Evolutionary conservation across 225 moss, liverwort and hornwort species (phyloP), one percentile per base, ranked within the genome.

Genomic region (Bryoerythrophyllum caledonicum): DNA sequence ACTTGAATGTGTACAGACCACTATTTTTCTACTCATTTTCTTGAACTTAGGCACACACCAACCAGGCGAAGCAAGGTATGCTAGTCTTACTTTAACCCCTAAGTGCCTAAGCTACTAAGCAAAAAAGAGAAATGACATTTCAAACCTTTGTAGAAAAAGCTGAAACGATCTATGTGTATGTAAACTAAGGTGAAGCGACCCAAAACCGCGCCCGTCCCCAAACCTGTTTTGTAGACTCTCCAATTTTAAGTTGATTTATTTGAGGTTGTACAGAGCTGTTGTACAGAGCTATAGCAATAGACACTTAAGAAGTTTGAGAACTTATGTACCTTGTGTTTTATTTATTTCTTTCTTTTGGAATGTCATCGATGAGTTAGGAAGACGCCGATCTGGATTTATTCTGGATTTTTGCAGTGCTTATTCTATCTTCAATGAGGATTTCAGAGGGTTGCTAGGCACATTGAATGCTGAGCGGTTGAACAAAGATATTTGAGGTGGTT

Each of bases 391-490:
- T 54, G 53, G 43, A 41, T 43, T 16, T 72, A n/a, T 20, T 32
- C 21, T 32, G 0, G 26, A 44, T 8, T 52, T 59, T 57, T 46
- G n/a, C 83, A 88, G 86, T 17, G 88, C 88, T 21, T 88, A 86
- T 67, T 88, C 86, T 46, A 86, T 83, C 48, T 86, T 88, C 79
- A 83, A 88, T 21, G 86, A 86, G 56, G 81, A 78, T 67, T 88
- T 86, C 55, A 70, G 68, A 68, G 88, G 86, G 63, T 41, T 88
- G 35, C 88, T 86, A 56, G 83, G 88, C 30, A 86, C 86, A 20
- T 76, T 88, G 64, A 88, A 88, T 74, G 88, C 88, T 53, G 88
- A 88, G 4, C 76, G 88, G 64, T 68, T 88, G 68, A 86, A 88
- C 34, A 83, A 85, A 68, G 86, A 88, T 65, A 88, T 88, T 46